phyloP scores from a whole-genome alignment of 2,329 filamentous ascomycete genomes.

The Aspergillus spinulosporus region DNA sequence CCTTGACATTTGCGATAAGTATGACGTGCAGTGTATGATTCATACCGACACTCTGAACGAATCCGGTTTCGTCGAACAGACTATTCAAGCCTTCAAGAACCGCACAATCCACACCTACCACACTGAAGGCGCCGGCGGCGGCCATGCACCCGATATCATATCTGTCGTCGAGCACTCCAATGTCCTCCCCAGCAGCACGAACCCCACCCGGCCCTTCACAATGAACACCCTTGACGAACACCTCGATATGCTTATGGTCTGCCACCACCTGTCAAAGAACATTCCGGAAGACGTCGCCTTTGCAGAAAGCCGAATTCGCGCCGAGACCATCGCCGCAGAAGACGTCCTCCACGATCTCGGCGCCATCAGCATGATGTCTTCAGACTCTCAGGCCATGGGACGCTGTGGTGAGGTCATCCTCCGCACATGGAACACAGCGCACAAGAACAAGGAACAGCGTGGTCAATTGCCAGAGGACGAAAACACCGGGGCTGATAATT shows the following conservation, averaged over 20 bases:
- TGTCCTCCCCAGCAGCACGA: conserved; percentile 86
- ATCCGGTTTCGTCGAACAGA: conserved; percentile 93
- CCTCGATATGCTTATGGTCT: conserved; percentile 98
- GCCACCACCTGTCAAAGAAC: conserved; percentile 87
- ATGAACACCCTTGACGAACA: conserved; percentile 97
- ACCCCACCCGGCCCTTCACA: conserved; percentile 88
- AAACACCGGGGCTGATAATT: conserved; percentile 80
- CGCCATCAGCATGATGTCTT: conserved; percentile 97
- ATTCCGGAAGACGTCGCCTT: conserved; percentile 96
- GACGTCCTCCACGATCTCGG: conserved; percentile 93
- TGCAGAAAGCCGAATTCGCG: conserved; percentile 88
- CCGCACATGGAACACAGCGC: conserved; percentile 93
- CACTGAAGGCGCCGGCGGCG: conserved; percentile 91
- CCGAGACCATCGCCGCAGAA: conserved; percentile 94
- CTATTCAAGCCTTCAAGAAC: conserved; percentile 78
- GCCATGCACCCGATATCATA: conserved; percentile 95
- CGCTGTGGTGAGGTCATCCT: conserved; percentile 91
- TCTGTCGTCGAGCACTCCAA: conserved; percentile 85
- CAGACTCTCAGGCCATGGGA: conserved; percentile 95
- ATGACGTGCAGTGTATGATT: conserved; percentile 90
- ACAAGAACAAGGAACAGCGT: conserved; percentile 91
- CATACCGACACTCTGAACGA: conserved; percentile 97
- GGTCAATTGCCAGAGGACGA: conserved; percentile 75
- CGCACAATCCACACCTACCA: conserved; percentile 96
- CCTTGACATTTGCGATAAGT: conserved; percentile 79